Evolutionary conservation across 345 rosid genomes (phyloP), one percentile per base, ranked within the genome.

Genomic region (Corchorus olitorius): DNA sequence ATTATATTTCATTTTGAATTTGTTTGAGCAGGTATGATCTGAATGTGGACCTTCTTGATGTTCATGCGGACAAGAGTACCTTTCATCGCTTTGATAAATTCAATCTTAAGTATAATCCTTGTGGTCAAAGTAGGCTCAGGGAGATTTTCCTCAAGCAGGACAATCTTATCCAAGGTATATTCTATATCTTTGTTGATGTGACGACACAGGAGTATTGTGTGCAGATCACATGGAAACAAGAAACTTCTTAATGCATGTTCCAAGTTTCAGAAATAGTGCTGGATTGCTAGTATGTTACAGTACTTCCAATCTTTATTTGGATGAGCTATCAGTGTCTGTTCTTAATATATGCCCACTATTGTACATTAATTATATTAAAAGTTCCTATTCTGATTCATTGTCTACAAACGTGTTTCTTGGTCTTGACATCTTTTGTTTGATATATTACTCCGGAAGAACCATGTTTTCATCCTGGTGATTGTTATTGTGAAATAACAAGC

Each of bases 81-180:
- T 94, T 97, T 83, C 99, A 97, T 82, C 98, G 99, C 27, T 97
- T 97, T 87, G 99, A 94, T 79, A 97, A 97, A 91, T 94, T 97
- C 84, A 97, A 97, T 78, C 97, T 97, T 15, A 97, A 97, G 88
- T 97, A 97, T 72, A 97, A 97, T 87, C 99, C 99, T 34, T 97
- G 99, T 74, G 99, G 99, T 73, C 99, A 97, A 84, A 97, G 99
- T 87, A 88, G 99, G 84, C 98, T 97, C 43, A 88, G 99, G 88
- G 99, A 97, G 82, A 97, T 97, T 79, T 97, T 97, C 86, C 98
- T 97, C 74, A 97, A 97, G 86, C 99, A 97, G 83, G 99, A 97
- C 72, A 97, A 97, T 86, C 97, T 97, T 63, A 91, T 97, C 76
- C 99, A 97, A 91, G 99, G 99, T 91, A 85, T 72, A 17, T 19